Conservation (phyloP, 2,329 filamentous ascomycete species). For the Colletotrichum scovillei region DNA sequence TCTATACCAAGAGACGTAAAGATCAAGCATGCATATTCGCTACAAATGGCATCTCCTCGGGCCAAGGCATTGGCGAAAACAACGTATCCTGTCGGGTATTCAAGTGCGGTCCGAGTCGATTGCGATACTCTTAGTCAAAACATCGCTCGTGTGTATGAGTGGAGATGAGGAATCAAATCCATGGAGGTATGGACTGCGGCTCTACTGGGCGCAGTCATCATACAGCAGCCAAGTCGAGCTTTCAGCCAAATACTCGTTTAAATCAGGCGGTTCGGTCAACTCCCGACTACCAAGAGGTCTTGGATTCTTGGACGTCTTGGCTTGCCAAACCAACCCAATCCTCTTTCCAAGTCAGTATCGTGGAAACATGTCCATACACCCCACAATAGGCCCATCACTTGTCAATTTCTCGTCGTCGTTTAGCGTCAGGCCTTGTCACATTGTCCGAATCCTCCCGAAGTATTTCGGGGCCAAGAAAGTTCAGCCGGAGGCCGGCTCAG, state of each 20-base stretch:
- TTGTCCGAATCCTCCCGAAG: constrained; percentile 2
- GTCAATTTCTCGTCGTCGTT: neutral
- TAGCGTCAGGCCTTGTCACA: neutral
- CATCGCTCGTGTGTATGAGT: neutral
- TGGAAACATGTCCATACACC: neutral
- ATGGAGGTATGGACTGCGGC: constrained; percentile 1
- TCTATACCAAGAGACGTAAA: no score
- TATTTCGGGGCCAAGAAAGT: neutral
- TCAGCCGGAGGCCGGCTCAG: neutral
- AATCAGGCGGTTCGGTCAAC: constrained; percentile 8
- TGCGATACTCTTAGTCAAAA: neutral
- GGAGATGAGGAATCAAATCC: neutral
- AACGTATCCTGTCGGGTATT: neutral
- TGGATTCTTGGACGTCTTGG: constrained; percentile 25
- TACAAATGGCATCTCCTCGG: neutral
- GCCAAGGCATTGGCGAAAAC: neutral
- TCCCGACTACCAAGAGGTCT: constrained; percentile 23
- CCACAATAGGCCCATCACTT: neutral
- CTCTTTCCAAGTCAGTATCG: neutral
- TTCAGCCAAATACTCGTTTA: neutral
- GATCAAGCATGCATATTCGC: no score
- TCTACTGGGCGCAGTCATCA: constrained; percentile 23
- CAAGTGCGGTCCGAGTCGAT: constrained; percentile 10
- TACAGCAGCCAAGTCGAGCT: constrained; percentile 10
- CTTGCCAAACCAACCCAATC: neutral